phyloP scores from a whole-genome alignment of 2,329 filamentous ascomycete species.

The Colletotrichum lindemuthianum region DNA sequence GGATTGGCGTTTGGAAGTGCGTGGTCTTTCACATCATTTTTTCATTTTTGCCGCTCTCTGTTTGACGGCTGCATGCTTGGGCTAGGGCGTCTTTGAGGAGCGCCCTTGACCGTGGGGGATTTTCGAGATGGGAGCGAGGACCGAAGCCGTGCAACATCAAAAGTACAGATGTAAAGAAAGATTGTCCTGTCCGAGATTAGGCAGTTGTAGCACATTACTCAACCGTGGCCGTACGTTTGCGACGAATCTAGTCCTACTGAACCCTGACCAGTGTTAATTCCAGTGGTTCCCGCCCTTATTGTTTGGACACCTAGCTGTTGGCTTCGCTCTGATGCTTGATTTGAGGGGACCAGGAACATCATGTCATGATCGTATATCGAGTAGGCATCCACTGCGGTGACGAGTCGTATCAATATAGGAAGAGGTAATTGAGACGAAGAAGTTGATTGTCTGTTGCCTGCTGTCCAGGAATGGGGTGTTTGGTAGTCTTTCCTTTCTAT shows the following conservation, averaged over 20 bases:
- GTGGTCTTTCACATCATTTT: slow-evolving; percentile 5
- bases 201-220: slow-evolving; percentile 14
- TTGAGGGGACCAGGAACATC: no score
- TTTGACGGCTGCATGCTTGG: background rate
- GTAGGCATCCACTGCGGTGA: no score
- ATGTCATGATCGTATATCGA: no score
- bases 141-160: background rate
- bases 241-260: no score
- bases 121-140: background rate
- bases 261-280: no score
- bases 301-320: no score
- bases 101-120: slow-evolving; percentile 3
- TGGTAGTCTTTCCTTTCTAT: no score
- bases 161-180: slow-evolving; percentile 16
- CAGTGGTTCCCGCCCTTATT: no score
- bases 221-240: no score
- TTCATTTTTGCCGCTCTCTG: background rate
- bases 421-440: background rate
- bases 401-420: background rate
- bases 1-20: slow-evolving; percentile 22
- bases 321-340: no score
- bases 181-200: slow-evolving; percentile 9
- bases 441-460: no score
- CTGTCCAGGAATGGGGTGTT: no score
- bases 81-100: slow-evolving; percentile 3